Base-by-base conservation (phyloP, 148 eudicot species). In the Rhododendron kiyosumense region DNA sequence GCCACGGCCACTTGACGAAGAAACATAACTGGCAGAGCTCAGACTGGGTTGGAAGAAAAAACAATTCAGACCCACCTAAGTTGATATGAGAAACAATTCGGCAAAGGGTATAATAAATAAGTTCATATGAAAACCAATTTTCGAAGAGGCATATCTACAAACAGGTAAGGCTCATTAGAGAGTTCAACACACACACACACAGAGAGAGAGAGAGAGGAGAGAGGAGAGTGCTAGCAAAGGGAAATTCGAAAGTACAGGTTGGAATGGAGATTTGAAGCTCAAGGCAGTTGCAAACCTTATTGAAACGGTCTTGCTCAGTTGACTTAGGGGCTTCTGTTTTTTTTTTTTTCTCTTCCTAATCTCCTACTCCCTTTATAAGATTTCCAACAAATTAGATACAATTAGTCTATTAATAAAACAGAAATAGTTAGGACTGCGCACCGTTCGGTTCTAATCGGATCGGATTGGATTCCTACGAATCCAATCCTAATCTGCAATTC, bases 71-170 rank as follows among this genome's bases (percentile, higher is more conserved):
- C 17, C 22, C 43, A 34, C 24, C 20, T 74, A 73, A 32, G 78
- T 74, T 15, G 38, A 30, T 15, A 30, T 73, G 17, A 14, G 32
- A 74, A 74, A 49, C 32, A 45, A 78, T 69, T 28, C 6, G 75
- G 36, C 75, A 69, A 69, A 28, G 75, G 75, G 18, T 61, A 8
- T 26, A 67, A 26, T 13, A 13, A 67, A 26, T 13, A 13, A 15
- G 12, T 74, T 7, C 41, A 73, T 36, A 74, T 74, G 78, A 73
- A 32, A 74, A 74, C 52, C 81, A 43, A 78, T 78, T 38, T 22
- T 78, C 30, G 49, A 78, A 75, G 81, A 45, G 54, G 81, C 90
- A 85, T 85, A 73, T 88, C 69, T 13, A 86, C 89, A 77, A 87
- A 88, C 84, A 89, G 46, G 41, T 83, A 24, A 81, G 30, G 67